Percentiles rank a stretch among this genome's conserved stretches.
Conservation (phyloP, 1,284 basidiomycete species). For the Apiotrichum laibachii region DNA sequence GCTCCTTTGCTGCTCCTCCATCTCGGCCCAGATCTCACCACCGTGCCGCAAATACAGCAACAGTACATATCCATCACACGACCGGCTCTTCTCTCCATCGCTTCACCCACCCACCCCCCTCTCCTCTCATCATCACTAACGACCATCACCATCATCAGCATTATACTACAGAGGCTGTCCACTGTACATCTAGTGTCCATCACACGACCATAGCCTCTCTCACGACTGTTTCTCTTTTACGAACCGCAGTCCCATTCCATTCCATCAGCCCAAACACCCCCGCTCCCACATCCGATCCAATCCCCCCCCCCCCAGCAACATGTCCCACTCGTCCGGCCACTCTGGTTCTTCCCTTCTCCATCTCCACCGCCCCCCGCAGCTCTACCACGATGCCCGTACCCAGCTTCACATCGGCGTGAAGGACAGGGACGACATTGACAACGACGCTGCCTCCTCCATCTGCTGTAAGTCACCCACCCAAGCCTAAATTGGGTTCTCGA, state of each 20-base stretch:
- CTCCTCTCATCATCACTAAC: too few species aligned
- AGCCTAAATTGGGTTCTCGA: not conserved
- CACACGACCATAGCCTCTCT: too few species aligned
- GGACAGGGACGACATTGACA: constrained; percentile 8
- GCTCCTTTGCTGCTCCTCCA: too few species aligned
- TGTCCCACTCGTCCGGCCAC: constrained; percentile 23
- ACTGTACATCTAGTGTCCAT: too few species aligned
- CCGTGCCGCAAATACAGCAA: too few species aligned
- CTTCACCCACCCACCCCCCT: too few species aligned
- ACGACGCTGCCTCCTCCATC: constrained; percentile 6
- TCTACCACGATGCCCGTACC: constrained; percentile 5
- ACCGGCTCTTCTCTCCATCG: too few species aligned
- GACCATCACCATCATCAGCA: too few species aligned
- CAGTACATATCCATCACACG: too few species aligned
- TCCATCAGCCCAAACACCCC: not conserved
- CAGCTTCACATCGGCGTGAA: constrained; percentile 12
- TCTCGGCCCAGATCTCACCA: too few species aligned
- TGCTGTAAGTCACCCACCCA: constrained; percentile 5
- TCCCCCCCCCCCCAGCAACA: not conserved
- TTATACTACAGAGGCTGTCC: too few species aligned
- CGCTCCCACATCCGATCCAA: not conserved
- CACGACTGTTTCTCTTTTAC: too few species aligned
- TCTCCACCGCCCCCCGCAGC: constrained; percentile 32
- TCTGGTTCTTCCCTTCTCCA: constrained; percentile 42
- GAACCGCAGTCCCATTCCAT: not conserved